Base-by-base conservation (phyloP, 78 protist species). In the Paulinella micropora region DNA sequence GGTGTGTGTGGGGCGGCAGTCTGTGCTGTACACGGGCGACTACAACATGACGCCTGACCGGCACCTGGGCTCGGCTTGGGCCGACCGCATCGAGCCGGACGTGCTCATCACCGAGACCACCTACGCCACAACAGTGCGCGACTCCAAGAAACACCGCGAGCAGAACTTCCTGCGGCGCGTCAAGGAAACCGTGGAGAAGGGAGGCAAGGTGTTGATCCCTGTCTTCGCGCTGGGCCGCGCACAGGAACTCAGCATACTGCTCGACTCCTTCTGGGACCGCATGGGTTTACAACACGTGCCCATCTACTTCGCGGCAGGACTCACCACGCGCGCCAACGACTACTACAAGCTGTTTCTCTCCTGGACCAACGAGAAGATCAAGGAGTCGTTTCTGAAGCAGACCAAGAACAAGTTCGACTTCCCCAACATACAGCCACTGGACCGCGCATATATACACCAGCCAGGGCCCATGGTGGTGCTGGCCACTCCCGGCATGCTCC, bases 1-100 rank as follows among this genome's bases (percentile, higher is more conserved):
- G 77, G 36, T 28, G 26, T 28, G 28, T 67, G 26, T 29, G 36
- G 77, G 28, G 35, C 9, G 88, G 6, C 92, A 92, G 51, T 90
- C 95, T 4, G 94, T 94, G 6, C 92, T 98, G 9, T 98, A 97
- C 94, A 96, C 98, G 0, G 99, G 99, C 39, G 99, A 98, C 94
- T 98, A 96, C 89, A 98, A 97, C 93, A 96, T 94, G 94, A 95
- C 99, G n/a, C 94, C 99, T 1, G 99, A 97, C 92, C 86, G 99
- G n/a, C 99, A 97, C 73, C 92, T 97, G 31, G 93, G 93, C 34
- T 34, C 86, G 9, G 89, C 89, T 0, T 3, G 39, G 3, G 41
- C 39, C 3, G 26, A 23, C 31, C 31, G 29, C 35, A 40, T 87
- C 36, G n/a, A 29, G 29, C 83, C 99, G 6, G 93, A 96, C 36